Conservation (phyloP, 2,329 filamentous ascomycete species). For the Pseudogymnoascus sp. region DNA sequence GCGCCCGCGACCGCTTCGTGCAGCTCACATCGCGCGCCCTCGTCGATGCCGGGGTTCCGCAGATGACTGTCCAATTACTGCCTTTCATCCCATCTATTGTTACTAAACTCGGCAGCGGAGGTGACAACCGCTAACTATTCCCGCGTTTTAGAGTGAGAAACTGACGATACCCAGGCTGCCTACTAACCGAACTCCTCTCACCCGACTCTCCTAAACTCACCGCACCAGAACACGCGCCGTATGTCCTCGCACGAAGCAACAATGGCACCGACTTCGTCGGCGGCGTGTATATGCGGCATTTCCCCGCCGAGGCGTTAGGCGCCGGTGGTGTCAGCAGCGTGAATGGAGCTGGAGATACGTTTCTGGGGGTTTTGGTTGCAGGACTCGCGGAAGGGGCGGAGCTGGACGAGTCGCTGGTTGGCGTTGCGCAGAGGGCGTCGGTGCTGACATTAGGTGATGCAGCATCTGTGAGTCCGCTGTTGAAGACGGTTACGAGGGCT, state of each 20-base stretch:
- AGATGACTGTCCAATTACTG: conserved; percentile 75
- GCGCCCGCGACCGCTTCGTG: conserved; percentile 65
- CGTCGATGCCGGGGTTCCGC: conserved; percentile 73
- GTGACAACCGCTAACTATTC: conserved; percentile 7
- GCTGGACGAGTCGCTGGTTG: conserved; percentile 54
- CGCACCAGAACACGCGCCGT: conserved; percentile 55
- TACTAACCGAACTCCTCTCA: conserved; percentile 65
- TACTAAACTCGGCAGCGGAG: conserved; percentile 65
- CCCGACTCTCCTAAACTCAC: conserved; percentile 61
- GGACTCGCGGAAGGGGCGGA: conserved; percentile 52
- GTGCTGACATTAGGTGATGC: conserved; percentile 68
- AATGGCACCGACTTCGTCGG: conserved; percentile 50
- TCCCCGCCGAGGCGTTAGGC: conserved; percentile 53
- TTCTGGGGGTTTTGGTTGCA: conserved; percentile 77
- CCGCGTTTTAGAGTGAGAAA: neutral
- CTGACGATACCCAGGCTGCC: conserved; percentile 45
- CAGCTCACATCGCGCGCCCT: conserved; percentile 58
- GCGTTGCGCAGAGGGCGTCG: conserved; percentile 74
- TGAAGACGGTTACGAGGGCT: conserved; percentile 30
- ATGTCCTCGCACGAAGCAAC: conserved; percentile 60
- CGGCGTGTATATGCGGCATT: conserved; percentile 73
- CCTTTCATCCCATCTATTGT: conserved; percentile 81
- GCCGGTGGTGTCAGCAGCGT: conserved; percentile 70
- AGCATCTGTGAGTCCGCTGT: conserved; percentile 58
- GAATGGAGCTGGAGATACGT: conserved; percentile 91